Percentiles rank a stretch among this genome's conserved stretches.
phyloP scores from a whole-genome alignment of 768 basidiomycete genomes.

The Termitomyces sp. region DNA sequence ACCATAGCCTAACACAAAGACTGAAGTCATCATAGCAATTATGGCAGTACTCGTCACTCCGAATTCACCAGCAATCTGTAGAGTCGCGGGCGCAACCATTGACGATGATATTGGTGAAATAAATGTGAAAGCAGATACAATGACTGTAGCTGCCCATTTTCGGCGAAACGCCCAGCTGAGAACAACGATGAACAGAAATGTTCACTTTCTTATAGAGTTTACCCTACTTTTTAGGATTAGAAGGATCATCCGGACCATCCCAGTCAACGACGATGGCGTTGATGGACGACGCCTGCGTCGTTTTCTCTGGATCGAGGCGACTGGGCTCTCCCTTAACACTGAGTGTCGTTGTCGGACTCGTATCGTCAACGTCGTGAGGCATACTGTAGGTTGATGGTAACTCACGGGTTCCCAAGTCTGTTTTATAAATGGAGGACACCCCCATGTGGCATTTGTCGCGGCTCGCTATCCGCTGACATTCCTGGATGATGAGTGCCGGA shows the following conservation, averaged over 20 bases:
- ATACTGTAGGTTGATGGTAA: neutral
- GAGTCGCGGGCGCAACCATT: slow-evolving; percentile 65
- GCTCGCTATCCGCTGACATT: neutral
- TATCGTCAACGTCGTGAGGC: slow-evolving; percentile 2
- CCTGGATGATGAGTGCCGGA: neutral
- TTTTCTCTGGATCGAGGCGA: neutral
- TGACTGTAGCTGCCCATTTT: slow-evolving; percentile 63
- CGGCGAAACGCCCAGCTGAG: slow-evolving; percentile 48
- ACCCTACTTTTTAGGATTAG: slow-evolving; percentile 52
- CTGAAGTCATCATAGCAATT: slow-evolving; percentile 54
- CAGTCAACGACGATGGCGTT: slow-evolving; percentile 43
- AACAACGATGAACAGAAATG: neutral
- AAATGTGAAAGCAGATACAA: slow-evolving; percentile 65
- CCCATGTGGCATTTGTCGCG: too few species aligned
- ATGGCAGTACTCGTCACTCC: slow-evolving; percentile 43
- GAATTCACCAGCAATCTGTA: slow-evolving; percentile 46
- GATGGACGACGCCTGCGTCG: neutral
- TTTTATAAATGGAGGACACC: too few species aligned
- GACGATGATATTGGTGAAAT: slow-evolving; percentile 67
- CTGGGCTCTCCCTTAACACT: too few species aligned
- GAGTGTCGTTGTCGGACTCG: neutral
- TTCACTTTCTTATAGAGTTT: neutral
- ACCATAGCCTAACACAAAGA: slow-evolving; percentile 54
- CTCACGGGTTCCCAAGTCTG: too few species aligned
- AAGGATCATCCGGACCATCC: slow-evolving; percentile 56